Evolutionary conservation across 1,284 basidiomycete genomes (phyloP).

Genomic region (Farysia itapuensis): DNA sequence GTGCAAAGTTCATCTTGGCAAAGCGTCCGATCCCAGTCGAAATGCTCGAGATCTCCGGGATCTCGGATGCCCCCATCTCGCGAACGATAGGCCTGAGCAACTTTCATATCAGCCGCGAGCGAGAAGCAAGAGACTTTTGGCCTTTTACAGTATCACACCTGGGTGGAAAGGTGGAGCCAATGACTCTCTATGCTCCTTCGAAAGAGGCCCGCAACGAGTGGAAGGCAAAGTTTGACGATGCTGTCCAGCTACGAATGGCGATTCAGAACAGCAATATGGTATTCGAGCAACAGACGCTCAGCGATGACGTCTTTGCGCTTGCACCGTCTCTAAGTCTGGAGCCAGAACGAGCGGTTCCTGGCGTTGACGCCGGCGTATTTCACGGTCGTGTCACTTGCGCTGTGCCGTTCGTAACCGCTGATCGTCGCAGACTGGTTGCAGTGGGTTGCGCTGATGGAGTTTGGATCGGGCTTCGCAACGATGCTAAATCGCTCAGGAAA

Average conservation of each 20-base stretch:
- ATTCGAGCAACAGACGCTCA: slow-evolving; percentile 55
- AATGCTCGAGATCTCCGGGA: slow-evolving; percentile 50
- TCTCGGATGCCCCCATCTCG: slow-evolving; percentile 44
- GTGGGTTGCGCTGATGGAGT: slow-evolving; percentile 94
- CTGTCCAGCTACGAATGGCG: slow-evolving; percentile 77
- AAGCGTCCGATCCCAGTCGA: slow-evolving; percentile 56
- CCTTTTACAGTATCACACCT: slow-evolving; percentile 52
- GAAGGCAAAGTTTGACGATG: slow-evolving; percentile 85
- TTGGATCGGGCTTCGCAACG: slow-evolving; percentile 90
- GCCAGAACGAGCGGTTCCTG: slow-evolving; percentile 25
- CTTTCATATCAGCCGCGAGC: slow-evolving; percentile 44
- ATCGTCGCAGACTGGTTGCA: slow-evolving; percentile 80
- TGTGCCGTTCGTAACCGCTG: slow-evolving; percentile 73
- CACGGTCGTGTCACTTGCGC: slow-evolving; percentile 91
- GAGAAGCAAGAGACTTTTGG: slow-evolving; percentile 49
- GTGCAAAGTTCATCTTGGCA: slow-evolving; percentile 35
- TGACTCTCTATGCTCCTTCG: slow-evolving; percentile 79
- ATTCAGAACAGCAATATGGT: slow-evolving; percentile 88
- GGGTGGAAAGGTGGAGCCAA: slow-evolving; percentile 43
- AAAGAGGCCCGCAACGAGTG: slow-evolving; percentile 76
- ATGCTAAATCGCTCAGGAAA: slow-evolving; percentile 80
- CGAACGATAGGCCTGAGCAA: slow-evolving; percentile 50
- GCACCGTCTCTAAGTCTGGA: slow-evolving; percentile 26
- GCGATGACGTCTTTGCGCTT: slow-evolving; percentile 58
- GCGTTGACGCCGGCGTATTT: slow-evolving; percentile 75